Evolutionary conservation across 768 basidiomycete genomes (phyloP), one percentile per base, ranked within the genome.

Genomic region (Tricholoma hemisulphureum): DNA sequence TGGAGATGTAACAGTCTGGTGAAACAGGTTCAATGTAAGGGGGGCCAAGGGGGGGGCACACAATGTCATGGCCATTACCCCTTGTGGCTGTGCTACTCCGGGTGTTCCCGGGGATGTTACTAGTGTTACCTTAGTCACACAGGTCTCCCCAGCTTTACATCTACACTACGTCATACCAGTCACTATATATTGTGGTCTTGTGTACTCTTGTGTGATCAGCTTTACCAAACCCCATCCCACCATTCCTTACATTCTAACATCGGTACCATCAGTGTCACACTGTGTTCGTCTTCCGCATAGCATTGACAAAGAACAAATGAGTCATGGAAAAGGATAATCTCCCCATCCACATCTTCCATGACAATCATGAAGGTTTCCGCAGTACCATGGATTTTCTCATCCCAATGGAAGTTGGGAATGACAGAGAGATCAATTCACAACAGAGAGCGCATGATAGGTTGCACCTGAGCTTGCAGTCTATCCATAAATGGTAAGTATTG

Each of bases 401-500:
- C 95, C 97, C 97, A 99, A 45, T 89, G 84, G 84, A 98, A 99
- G 69, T 98, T 97, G n/a, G 97, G 95, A 3, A 86, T 85, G 68
- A 99, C 95, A 2, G 93, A 93, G 14, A 99, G 75, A 62, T 98
- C 96, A 55, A 98, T 88, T 31, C 93, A 86, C 13, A 99, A 82
- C 13, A 98, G 84, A 0, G 93, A 91, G 9, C 95, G 88, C 0
- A 97, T 98, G 66, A 99, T 94, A 0, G 96, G 97, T 65, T 97
- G 93, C 0, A 98, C 96, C 67, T 97, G 93, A 0, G 97, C 96
- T 70, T 96, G 90, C 11, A 99, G 76, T 64, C 89, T 92, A 61
- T 1, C 55, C 35, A 51, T 2, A 20, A 34, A 24, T 20, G 16
- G 26, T 49, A 29, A 49, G 28, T 16, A 28, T 18, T 4, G 11